Evolutionary conservation across 768 basidiomycete species (phyloP).

Genomic region (Kondoa malvinella): DNA sequence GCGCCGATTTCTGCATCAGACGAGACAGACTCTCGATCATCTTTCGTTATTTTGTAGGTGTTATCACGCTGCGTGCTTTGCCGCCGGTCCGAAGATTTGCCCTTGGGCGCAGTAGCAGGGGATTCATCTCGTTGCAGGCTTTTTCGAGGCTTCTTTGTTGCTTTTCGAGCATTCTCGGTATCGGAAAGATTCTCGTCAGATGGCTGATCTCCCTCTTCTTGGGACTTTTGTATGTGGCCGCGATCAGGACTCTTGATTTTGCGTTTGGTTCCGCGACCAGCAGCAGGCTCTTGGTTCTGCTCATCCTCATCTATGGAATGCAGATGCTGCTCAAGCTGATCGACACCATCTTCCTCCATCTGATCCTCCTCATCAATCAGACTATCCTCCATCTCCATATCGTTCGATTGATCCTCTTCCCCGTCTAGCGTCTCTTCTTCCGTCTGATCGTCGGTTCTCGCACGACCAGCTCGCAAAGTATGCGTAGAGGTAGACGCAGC

Average conservation of each 20-base stretch:
- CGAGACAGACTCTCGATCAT: too few species aligned
- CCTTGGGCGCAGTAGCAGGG: not conserved
- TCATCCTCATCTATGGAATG: constrained; percentile 15
- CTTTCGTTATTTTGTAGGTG: constrained; percentile 9
- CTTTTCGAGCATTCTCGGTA: not conserved
- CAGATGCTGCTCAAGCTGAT: constrained; percentile 15
- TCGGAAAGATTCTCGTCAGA: not conserved
- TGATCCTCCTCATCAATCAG: constrained; percentile 18
- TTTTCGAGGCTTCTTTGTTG: not conserved
- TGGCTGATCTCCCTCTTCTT: not conserved
- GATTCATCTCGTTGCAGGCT: not conserved
- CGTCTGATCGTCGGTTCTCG: not conserved
- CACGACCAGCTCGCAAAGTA: too few species aligned
- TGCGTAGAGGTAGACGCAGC: too few species aligned
- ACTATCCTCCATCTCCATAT: constrained; percentile 2
- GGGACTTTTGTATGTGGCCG: not conserved
- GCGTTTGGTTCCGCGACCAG: constrained; percentile 15
- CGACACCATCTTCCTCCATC: constrained; percentile 15
- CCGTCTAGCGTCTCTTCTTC: not conserved
- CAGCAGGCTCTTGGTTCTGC: constrained; percentile 11
- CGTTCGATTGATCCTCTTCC: not conserved
- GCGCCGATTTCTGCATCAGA: too few species aligned
- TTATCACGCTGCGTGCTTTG: constrained; percentile 19
- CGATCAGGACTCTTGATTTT: not conserved
- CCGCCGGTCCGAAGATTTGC: not conserved